These are phyloP conservation scores for Raffaelea arxii DNA, from an alignment of 2,329 filamentous ascomycete genomes.

Conservation along the genomic window DNA sequence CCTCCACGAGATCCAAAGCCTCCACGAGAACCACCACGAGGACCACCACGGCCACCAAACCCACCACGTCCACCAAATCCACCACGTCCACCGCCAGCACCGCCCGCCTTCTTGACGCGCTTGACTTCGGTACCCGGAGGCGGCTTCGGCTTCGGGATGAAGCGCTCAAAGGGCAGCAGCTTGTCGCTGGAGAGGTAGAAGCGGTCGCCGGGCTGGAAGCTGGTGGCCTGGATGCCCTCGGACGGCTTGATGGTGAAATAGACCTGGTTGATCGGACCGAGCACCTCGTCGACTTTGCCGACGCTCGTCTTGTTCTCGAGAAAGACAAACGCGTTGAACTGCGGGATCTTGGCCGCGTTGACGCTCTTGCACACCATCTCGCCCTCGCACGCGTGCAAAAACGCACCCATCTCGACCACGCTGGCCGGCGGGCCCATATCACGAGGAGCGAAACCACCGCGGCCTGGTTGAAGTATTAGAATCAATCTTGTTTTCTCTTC, in stretches of 20 bases:
- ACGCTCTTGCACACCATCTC: slow-evolving; percentile 96
- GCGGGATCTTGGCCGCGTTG: slow-evolving; percentile 82
- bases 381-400: slow-evolving; percentile 90
- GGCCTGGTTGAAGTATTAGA: slow-evolving; percentile 29
- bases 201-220: slow-evolving; percentile 94
- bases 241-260: slow-evolving; percentile 97
- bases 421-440: slow-evolving; percentile 54
- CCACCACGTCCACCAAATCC: slow-evolving; percentile 16
- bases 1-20: slow-evolving; percentile 16
- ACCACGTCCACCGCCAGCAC: slow-evolving; percentile 29
- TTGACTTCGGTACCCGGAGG: slow-evolving; percentile 51
- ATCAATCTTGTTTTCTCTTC: no score
- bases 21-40: slow-evolving; percentile 12
- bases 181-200: slow-evolving; percentile 95
- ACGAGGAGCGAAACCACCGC: slow-evolving; percentile 49
- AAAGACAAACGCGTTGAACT: slow-evolving; percentile 98
- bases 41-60: slow-evolving; percentile 16
- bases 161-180: slow-evolving; percentile 87
- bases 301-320: slow-evolving; percentile 96
- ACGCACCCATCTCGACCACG: slow-evolving; percentile 79
- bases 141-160: slow-evolving; percentile 87
- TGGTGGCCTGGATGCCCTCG: slow-evolving; percentile 89
- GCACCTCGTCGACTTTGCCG: slow-evolving; percentile 96
- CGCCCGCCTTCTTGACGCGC: slow-evolving; percentile 49
- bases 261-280: slow-evolving; percentile 94